Evolutionary conservation across 2,329 filamentous ascomycete species (phyloP).

Genomic region (Penicillium concentricum): DNA sequence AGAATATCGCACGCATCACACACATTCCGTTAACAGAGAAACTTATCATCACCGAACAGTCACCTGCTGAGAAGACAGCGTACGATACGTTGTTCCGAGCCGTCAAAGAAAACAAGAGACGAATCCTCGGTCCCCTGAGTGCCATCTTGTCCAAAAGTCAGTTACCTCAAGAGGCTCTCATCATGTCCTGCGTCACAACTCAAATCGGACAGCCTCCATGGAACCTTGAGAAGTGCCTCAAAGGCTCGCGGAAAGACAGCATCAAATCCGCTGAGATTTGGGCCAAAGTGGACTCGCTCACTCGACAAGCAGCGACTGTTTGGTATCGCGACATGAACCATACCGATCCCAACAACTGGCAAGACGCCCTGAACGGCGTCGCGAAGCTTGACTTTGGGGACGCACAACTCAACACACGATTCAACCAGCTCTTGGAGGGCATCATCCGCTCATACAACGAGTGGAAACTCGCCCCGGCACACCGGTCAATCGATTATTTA

Average conservation of each 20-base stretch:
- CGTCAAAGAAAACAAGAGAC: slow-evolving; percentile 40
- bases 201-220: slow-evolving; percentile 27
- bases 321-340: background rate
- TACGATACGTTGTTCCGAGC: slow-evolving; percentile 59
- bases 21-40: slow-evolving; percentile 48
- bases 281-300: background rate
- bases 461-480: background rate
- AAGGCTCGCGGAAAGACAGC: background rate
- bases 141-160: slow-evolving; percentile 46
- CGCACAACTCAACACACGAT: background rate
- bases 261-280: background rate
- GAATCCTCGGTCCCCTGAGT: slow-evolving; percentile 38
- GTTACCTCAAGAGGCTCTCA: slow-evolving; percentile 28
- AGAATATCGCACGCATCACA: slow-evolving; percentile 45
- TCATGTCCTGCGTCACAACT: slow-evolving; percentile 47
- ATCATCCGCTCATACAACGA: background rate
- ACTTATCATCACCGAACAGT: slow-evolving; percentile 46
- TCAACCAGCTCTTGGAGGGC: background rate
- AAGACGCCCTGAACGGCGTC: background rate
- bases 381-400: background rate
- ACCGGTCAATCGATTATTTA: background rate
- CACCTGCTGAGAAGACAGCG: slow-evolving; percentile 50
- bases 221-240: slow-evolving; percentile 24
- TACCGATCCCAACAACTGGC: background rate
- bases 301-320: background rate